Evolutionary conservation across 371 early-diverging fungal species (phyloP).

Genomic region (Basidiobolus meristosporus): DNA sequence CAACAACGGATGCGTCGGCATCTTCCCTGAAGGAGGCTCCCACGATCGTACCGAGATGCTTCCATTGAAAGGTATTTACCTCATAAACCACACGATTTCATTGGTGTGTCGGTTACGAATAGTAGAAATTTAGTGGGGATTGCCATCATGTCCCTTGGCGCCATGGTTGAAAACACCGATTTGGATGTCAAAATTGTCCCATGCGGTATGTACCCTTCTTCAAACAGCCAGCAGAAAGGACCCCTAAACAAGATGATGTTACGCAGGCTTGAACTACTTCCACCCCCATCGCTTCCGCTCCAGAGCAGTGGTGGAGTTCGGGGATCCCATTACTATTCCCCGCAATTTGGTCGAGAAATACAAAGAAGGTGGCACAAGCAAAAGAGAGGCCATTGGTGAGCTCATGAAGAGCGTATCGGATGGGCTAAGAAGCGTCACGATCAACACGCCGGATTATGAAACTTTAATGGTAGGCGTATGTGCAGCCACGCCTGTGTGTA

Average conservation of each 20-base stretch:
- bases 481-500: background rate
- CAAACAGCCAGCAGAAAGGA: too few species aligned
- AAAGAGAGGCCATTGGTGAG: constrained; percentile 55
- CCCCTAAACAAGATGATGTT: background rate
- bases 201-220: constrained; percentile 26
- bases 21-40: constrained; percentile 95
- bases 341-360: constrained; percentile 57
- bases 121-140: constrained; percentile 55
- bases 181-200: constrained; percentile 88
- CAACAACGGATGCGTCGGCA: constrained; percentile 68
- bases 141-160: constrained; percentile 83
- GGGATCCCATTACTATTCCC: constrained; percentile 63
- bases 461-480: constrained; percentile 51
- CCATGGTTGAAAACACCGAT: constrained; percentile 72
- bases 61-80: constrained; percentile 72
- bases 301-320: constrained; percentile 90
- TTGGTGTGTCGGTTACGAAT: background rate
- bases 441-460: constrained; percentile 86
- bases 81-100: constrained; percentile 1
- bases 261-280: constrained; percentile 74
- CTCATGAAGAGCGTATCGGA: constrained; percentile 58
- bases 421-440: constrained; percentile 66
- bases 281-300: constrained; percentile 91
- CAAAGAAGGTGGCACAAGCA: constrained; percentile 58
- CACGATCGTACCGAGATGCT: constrained; percentile 91